These are phyloP conservation scores for Aspergillus baeticus DNA, from an alignment of 495 filamentous ascomycete genomes.

Conservation along the genomic window DNA sequence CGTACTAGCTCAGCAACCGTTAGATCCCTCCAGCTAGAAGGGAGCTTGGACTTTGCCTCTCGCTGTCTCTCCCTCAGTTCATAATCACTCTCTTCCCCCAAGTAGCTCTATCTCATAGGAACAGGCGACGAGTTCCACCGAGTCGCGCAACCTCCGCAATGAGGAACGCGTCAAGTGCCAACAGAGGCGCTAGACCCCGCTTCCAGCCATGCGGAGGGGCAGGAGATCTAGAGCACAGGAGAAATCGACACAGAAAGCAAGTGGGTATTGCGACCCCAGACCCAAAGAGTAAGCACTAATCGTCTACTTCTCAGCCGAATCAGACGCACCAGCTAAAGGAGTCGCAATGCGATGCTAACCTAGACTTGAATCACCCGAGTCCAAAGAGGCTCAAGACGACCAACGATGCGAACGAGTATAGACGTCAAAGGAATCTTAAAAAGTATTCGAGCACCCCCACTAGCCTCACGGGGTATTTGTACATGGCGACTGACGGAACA, in stretches of 20 bases:
- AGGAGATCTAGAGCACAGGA: too few species aligned
- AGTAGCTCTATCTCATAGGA: not conserved
- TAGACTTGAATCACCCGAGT: not conserved
- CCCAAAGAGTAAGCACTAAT: not conserved
- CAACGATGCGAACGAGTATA: not conserved
- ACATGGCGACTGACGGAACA: not conserved
- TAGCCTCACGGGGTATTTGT: not conserved
- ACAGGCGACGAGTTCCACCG: not conserved
- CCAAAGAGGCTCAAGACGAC: not conserved
- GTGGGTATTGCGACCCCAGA: not conserved
- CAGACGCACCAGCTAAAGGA: not conserved
- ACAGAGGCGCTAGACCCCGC: not conserved
- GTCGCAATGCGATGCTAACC: not conserved
- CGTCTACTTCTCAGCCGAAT: not conserved
- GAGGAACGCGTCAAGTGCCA: not conserved
- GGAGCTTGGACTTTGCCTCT: too few species aligned
- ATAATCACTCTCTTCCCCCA: too few species aligned
- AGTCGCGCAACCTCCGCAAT: not conserved
- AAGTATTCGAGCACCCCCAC: constrained; percentile 4
- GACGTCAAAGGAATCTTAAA: constrained; percentile 7
- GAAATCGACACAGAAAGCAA: not conserved
- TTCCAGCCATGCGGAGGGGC: not conserved
- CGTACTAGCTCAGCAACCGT: too few species aligned
- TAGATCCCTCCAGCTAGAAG: too few species aligned
- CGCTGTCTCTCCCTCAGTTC: not conserved